phyloP scores from a whole-genome alignment of 2,329 filamentous ascomycete species.

The Fusarium paranaense region DNA sequence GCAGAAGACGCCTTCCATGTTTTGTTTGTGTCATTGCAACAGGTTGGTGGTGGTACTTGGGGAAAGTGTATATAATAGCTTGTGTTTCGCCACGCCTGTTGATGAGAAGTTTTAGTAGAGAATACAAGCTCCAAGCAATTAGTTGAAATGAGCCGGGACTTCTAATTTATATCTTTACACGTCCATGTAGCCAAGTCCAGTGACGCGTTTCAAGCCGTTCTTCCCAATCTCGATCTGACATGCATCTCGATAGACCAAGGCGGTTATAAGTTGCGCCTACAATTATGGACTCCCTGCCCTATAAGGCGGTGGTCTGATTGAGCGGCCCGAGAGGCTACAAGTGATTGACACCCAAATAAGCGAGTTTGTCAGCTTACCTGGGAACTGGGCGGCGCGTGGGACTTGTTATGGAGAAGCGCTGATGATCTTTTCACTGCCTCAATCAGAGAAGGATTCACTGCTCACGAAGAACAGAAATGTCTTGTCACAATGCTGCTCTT shows the following conservation, averaged over 20 bases:
- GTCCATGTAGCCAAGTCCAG: fast-evolving
- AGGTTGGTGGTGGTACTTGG: not conserved
- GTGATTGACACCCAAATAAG: not conserved
- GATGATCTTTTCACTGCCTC: not conserved
- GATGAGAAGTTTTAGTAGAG: not conserved
- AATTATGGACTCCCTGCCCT: not conserved
- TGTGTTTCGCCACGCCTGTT: not conserved
- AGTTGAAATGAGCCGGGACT: not conserved
- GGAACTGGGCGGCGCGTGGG: not conserved
- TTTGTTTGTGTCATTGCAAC: not conserved
- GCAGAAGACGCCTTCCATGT: constrained; percentile 26
- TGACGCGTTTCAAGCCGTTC: not conserved
- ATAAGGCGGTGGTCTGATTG: not conserved
- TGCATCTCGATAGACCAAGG: not conserved
- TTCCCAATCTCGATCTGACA: not conserved
- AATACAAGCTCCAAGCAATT: not conserved
- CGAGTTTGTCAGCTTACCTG: not conserved
- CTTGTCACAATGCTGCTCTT: not conserved
- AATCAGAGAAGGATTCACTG: not conserved
- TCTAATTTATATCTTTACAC: not conserved
- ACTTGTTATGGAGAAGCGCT: not conserved
- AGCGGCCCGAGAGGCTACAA: not conserved
- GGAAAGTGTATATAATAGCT: not conserved
- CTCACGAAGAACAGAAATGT: not conserved
- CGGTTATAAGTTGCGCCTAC: not conserved